Conservation (phyloP, 2,329 filamentous ascomycete species). For the Penicillium olsonii region DNA sequence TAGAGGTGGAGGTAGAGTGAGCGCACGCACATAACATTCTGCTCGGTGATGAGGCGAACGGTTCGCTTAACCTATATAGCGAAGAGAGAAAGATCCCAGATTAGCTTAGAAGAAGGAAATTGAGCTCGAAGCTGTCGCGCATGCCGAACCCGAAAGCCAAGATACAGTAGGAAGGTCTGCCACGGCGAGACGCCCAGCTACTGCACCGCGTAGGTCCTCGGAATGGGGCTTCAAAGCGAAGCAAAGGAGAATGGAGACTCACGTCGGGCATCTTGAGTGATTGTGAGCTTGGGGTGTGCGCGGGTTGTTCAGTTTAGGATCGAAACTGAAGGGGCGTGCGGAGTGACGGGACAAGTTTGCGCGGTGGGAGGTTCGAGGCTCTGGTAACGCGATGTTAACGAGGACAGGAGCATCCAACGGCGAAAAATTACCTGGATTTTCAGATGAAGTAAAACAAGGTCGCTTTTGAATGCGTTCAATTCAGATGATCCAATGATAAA, state of each 20-base stretch:
- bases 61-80: constrained; percentile 69
- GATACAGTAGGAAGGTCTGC: background rate
- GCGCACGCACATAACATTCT: constrained; percentile 75
- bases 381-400: background rate
- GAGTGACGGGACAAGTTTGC: constrained; percentile 12
- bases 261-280: constrained; percentile 37
- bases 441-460: too few relatives aligned
- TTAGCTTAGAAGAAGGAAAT: constrained; percentile 19
- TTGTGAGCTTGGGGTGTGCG: background rate
- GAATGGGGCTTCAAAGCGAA: background rate
- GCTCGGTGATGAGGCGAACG: constrained; percentile 91
- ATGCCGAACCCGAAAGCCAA: background rate
- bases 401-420: too few relatives aligned
- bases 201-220: background rate
- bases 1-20: constrained; percentile 5
- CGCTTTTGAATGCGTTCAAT: too few relatives aligned
- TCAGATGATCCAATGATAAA: too few relatives aligned
- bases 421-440: too few relatives aligned
- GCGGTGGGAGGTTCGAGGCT: background rate
- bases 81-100: constrained; percentile 2
- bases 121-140: background rate
- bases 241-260: constrained; percentile 17
- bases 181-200: background rate
- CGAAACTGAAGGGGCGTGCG: constrained; percentile 6
- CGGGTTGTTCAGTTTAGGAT: background rate